Evolutionary conservation across 1,284 basidiomycete species (phyloP).

Genomic region (Coriolopsis trogii): DNA sequence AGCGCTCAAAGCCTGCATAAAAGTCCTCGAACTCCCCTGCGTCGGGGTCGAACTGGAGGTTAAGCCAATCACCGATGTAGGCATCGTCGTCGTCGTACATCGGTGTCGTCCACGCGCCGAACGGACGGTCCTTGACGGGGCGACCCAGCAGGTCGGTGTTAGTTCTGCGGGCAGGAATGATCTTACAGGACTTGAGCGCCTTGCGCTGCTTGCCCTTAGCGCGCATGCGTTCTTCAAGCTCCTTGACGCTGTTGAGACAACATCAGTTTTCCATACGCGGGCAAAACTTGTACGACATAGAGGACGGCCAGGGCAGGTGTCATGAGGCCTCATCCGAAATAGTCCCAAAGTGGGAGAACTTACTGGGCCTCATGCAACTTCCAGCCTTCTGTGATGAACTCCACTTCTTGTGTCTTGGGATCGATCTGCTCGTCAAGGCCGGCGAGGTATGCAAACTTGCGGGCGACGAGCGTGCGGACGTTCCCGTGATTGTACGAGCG

Average conservation of each 20-base stretch:
- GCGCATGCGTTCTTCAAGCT: constrained; percentile 1
- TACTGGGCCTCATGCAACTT: constrained; percentile 4
- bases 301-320: neutral
- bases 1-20: neutral
- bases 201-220: constrained; percentile 3
- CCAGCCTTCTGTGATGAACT: constrained; percentile 7
- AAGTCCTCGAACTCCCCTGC: neutral
- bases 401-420: constrained; percentile 3
- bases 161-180: neutral
- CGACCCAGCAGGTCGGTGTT: no score
- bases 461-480: constrained; percentile 7
- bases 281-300: neutral
- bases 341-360: neutral
- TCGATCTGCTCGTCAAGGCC: constrained; percentile 2
- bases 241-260: neutral
- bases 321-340: no score
- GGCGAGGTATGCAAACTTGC: constrained; percentile 10
- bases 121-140: constrained; percentile 2
- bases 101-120: constrained; percentile 1
- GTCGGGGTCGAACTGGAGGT: constrained; percentile 6
- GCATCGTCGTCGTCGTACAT: constrained; percentile 2
- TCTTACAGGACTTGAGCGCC: neutral
- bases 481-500: constrained; percentile 4
- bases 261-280: neutral
- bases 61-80: constrained; percentile 5